Percentiles rank a stretch among this genome's conserved stretches.
Evolutionary conservation across 257 asterid species (phyloP).

Genomic region (Voacanga thouarsii): DNA sequence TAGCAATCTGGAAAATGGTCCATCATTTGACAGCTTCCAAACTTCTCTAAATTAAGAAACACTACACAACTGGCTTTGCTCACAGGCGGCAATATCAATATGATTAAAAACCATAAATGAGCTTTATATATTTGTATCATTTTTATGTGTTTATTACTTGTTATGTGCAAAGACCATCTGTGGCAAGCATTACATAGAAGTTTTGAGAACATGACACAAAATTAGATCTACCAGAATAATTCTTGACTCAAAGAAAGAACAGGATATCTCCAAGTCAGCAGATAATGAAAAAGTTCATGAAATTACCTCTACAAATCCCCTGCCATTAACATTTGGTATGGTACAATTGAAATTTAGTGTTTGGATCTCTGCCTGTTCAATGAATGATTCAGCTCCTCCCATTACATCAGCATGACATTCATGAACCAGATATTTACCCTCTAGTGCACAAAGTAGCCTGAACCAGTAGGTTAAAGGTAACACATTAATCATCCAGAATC

Average conservation of each 20-base stretch:
- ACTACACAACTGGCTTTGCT: constrained; percentile 5
- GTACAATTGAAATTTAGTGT: constrained; percentile 64
- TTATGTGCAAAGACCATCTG: neutral
- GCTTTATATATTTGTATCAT: neutral
- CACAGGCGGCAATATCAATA: neutral
- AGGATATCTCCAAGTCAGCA: neutral
- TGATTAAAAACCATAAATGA: neutral
- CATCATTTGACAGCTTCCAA: neutral
- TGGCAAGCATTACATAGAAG: neutral
- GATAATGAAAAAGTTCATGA: neutral
- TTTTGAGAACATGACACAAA: neutral
- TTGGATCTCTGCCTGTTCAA: constrained; percentile 51
- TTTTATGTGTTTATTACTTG: neutral
- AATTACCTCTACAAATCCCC: constrained; percentile 92
- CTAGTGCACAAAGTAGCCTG: constrained; percentile 71
- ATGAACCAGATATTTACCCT: constrained; percentile 64
- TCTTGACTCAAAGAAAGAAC: neutral
- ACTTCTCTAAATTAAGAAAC: neutral
- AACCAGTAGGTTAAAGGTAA: constrained; percentile 16
- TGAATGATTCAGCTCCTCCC: constrained; percentile 37
- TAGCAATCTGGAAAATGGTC: constrained; percentile 5
- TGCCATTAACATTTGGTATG: constrained; percentile 66
- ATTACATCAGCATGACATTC: constrained; percentile 47
- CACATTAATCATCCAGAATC: constrained; percentile 9
- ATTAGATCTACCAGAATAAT: neutral